Percentiles rank a stretch among this genome's conserved stretches.
phyloP scores from a whole-genome alignment of 352 stramenopile genomes.

The Pythium biforme region DNA sequence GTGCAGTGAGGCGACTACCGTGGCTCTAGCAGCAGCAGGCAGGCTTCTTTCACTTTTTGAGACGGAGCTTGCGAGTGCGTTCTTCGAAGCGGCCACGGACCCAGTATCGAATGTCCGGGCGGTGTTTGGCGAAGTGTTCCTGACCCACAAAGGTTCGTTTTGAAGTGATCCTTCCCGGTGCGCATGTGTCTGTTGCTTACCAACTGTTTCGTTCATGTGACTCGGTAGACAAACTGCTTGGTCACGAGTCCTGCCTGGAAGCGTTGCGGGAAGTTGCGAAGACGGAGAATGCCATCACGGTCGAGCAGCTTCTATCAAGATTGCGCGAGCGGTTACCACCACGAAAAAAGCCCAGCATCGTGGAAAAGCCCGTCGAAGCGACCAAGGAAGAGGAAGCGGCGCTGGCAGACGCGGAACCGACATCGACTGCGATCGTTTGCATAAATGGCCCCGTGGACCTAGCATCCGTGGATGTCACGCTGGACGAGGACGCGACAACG shows the following conservation, averaged over 20 bases:
- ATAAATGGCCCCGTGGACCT: conserved; percentile 17
- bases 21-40: background rate
- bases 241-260: conserved; percentile 5
- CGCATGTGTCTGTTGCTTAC: background rate
- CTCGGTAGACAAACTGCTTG: conserved; percentile 13
- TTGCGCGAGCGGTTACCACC: conserved; percentile 14
- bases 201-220: background rate
- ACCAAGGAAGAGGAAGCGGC: background rate
- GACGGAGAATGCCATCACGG: background rate
- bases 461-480: conserved; percentile 1
- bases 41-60: conserved; percentile 45
- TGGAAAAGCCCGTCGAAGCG: background rate
- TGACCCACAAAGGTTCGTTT: conserved; percentile 44
- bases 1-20: background rate
- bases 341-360: conserved; percentile 2
- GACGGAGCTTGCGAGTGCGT: conserved; percentile 39
- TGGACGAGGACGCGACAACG: background rate
- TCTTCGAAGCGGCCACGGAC: conserved; percentile 64
- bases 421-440: conserved; percentile 4
- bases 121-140: conserved; percentile 48
- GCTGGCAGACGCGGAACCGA: background rate
- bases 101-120: conserved; percentile 73
- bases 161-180: no score
- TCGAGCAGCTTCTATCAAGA: conserved; percentile 11
- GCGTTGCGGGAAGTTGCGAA: conserved; percentile 4